Evolutionary conservation across 1,284 basidiomycete genomes (phyloP).

Genomic region (Wallemia mellicola): DNA sequence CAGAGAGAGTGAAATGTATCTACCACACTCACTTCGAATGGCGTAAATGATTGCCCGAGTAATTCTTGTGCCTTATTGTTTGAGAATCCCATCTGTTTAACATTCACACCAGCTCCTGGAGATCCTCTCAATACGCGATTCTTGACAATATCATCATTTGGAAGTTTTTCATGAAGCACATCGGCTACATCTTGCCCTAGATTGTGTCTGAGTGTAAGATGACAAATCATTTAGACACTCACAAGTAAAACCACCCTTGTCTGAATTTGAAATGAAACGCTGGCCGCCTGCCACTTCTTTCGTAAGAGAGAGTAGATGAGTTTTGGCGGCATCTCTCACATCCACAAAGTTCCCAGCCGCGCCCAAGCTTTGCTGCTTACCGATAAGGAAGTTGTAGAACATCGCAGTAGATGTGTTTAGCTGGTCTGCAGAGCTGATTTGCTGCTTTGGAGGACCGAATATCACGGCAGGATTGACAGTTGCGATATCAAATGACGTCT

Average conservation of each 20-base stretch:
- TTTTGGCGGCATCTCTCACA: conserved; percentile 30
- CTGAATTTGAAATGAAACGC: conserved; percentile 14
- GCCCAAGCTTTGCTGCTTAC: conserved; percentile 14
- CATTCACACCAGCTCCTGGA: not conserved
- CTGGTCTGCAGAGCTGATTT: conserved; percentile 18
- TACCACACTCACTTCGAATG: not conserved
- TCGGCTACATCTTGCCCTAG: conserved; percentile 8
- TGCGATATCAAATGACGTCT: conserved; percentile 8
- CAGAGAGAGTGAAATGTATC: not conserved
- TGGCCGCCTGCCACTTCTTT: conserved; percentile 28
- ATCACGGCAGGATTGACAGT: conserved; percentile 6
- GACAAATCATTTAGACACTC: conserved; percentile 6
- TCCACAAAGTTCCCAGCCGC: conserved; percentile 24
- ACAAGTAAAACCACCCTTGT: not conserved
- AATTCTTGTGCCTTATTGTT: not conserved
- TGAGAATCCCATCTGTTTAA: not conserved
- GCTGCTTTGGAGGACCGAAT: conserved; percentile 22
- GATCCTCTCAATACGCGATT: not conserved
- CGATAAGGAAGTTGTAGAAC: conserved; percentile 17
- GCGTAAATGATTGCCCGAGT: not conserved
- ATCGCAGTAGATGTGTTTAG: conserved; percentile 21
- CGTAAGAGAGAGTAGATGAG: conserved; percentile 26
- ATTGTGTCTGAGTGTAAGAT: conserved; percentile 6
- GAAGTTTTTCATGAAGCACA: conserved; percentile 8
- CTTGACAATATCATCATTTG: conserved; percentile 4